Base-by-base conservation (phyloP, 805 yeast species). In the Aciculoconidium aculeatum region DNA sequence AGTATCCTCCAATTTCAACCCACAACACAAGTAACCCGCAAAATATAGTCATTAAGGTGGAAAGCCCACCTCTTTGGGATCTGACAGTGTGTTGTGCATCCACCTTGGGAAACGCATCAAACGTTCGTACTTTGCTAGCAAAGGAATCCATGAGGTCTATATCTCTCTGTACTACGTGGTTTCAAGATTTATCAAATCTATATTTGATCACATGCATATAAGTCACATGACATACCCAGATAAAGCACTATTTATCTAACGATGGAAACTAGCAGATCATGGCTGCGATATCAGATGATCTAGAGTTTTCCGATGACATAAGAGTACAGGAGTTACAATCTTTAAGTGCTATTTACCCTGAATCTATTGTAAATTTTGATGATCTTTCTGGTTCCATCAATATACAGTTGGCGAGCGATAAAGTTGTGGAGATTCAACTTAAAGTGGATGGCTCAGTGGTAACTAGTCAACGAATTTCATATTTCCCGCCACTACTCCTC, bases 1-100 rank as follows among this genome's bases (percentile, higher is more conserved):
- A 63, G 50, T 70, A 84, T 9, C 82, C 80, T 6, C 96, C 95
- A 16, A 87, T 57, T 49, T 88, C 94, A 9, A 84, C 73, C 84
- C 94, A 90, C 5, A 84, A 54, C 20, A 88, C 61, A 46, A 86
- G 73, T 10, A 85, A 45, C 11, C 82, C 70, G 34, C 71, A 65
- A 15, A 80, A 40, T n/a, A 70, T 64, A 10, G 87, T 76, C 27
- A 80, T 23, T 4, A 85, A 41, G 0, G 95, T 78, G 10, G 87
- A 73, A 11, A 73, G 50, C 4, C 92, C 88, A 19, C 96, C 96
- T 38, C 92, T 67, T 16, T 72, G 58, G 1, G 94, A 80, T 40
- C 85, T 64, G 27, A 81, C 80, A 25, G 79, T 70, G 46, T 85
- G 87, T 43, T 60, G 59, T 4, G 66, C 47, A 31, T 58, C 61